Conservation (phyloP, 2,329 filamentous ascomycete species). For the Neonectria sp. region DNA sequence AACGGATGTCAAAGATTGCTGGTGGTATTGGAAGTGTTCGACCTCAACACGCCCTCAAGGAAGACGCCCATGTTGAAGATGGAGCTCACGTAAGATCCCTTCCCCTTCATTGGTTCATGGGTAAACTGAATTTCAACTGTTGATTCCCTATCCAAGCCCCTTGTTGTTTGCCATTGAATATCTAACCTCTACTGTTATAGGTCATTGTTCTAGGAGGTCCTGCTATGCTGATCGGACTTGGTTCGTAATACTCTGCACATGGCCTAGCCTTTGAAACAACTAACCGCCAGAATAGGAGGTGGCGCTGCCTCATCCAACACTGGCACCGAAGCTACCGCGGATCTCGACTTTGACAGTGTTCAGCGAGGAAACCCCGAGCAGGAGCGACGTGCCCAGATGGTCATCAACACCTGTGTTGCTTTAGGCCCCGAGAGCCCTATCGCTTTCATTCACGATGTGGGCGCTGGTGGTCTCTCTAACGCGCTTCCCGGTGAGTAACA, state of each 20-base stretch:
- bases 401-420: constrained; percentile 93
- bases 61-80: constrained; percentile 81
- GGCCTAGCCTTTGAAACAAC: not conserved
- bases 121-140: not conserved
- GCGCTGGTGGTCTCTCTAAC: constrained; percentile 84
- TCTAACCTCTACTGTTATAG: not conserved
- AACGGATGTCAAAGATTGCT: constrained; percentile 71
- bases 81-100: constrained; percentile 76
- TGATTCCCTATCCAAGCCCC: not conserved
- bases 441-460: constrained; percentile 97
- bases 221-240: constrained; percentile 97
- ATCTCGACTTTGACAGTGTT: constrained; percentile 97
- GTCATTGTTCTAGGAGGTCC: constrained; percentile 94
- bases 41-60: constrained; percentile 91
- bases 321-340: constrained; percentile 89
- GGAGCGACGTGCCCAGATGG: constrained; percentile 95
- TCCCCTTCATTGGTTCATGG: not conserved
- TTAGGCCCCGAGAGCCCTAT: constrained; percentile 91
- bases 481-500: constrained; percentile 69
- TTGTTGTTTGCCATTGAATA: not conserved
- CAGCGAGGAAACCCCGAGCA: constrained; percentile 98
- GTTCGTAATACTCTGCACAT: constrained; percentile 52
- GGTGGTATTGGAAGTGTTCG: constrained; percentile 94
- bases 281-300: constrained; percentile 60
- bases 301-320: constrained; percentile 94